These are phyloP conservation scores for Paramecium tetraurelia DNA, from an alignment of 73 alveolate species.

Conservation along the genomic window DNA sequence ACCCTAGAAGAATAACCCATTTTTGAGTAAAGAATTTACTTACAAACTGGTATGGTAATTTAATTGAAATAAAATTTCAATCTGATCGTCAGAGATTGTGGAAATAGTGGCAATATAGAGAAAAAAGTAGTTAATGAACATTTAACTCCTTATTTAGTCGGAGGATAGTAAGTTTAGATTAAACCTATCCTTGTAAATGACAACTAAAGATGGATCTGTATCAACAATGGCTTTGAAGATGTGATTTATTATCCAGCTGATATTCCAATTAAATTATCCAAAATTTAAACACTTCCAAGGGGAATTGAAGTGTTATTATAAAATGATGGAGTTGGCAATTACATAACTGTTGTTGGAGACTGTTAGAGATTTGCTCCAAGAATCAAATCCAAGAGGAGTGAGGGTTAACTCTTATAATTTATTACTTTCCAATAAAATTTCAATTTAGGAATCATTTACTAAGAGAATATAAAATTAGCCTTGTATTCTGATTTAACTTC, in stretches of 20 bases:
- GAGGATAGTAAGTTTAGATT: not conserved
- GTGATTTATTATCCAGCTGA: not conserved
- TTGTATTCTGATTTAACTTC: not conserved
- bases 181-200: not conserved
- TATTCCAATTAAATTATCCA: not conserved
- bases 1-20: not conserved
- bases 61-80: not conserved
- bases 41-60: not conserved
- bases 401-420: not conserved
- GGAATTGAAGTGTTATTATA: not conserved
- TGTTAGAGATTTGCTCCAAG: not conserved
- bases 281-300: not conserved
- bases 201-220: not conserved
- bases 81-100: not conserved
- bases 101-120: not conserved
- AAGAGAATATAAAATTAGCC: not conserved
- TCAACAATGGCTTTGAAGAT: not conserved
- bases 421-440: not conserved
- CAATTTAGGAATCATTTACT: not conserved
- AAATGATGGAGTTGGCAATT: not conserved
- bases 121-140: not conserved
- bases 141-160: not conserved
- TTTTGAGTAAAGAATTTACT: not conserved
- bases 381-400: not conserved
- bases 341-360: not conserved